Evolutionary conservation across 225 moss, liverwort and hornwort species (phyloP), one percentile per base, ranked within the genome.

Genomic region (Antitrichia curtipendula): DNA sequence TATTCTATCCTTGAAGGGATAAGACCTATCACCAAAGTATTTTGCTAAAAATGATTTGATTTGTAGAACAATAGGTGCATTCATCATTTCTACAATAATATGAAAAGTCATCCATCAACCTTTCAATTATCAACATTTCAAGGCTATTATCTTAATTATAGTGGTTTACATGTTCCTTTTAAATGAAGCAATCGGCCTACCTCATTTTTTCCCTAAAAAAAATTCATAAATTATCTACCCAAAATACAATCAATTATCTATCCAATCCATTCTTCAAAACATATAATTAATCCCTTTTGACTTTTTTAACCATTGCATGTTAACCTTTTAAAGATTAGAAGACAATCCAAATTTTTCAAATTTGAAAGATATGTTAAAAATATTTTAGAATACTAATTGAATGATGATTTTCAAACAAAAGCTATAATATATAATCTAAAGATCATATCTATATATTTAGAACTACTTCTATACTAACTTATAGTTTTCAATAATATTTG

Each of bases 1-100:
- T n/a, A n/a, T n/a, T n/a, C n/a, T 17, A 29, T 29, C 6, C 0
- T 0, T 47, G 1, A 29, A 72, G 0, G 1, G 0, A 29, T 0
- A 0, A 47, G 18, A 72, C 2, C 3, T 10, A 72, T 18, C 4
- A 18, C 7, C 4, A 1, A 47, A 0, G 4, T 19, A 18, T 15
- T 69, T 29, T 28, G 6, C 16, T 16, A 1, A 41, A 40, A 25
- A 41, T 15, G 5, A 70, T 70, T 0, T 14, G 0, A 25, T 13
- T 23, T 18, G 19, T 6, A 1, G 0, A 38, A 7, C 7, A 22
- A 70, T 14, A 41, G 0, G 15, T 25, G 1, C 41, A n/a, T 1
- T 41, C 20, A 20, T n/a, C 14, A 41, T 25, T 41, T 70, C 4
- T 70, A 25, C 8, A 15, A 2, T 70, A 41, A 25, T 41, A 0